These are phyloP conservation scores for Dryadomyces sulphureus DNA, from an alignment of 2,329 filamentous ascomycete species.

Conservation along the genomic window DNA sequence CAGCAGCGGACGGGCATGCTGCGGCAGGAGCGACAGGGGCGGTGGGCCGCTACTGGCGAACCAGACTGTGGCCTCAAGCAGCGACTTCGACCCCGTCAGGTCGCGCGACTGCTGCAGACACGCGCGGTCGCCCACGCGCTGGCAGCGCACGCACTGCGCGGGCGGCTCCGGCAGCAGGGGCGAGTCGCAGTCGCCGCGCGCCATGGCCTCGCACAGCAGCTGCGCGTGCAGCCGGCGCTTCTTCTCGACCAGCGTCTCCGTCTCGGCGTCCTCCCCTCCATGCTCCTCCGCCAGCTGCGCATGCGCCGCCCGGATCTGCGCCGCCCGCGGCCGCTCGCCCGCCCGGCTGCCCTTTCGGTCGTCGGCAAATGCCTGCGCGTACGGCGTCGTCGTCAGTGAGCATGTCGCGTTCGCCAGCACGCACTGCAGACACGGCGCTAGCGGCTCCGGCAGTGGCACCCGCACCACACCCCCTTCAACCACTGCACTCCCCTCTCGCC, in stretches of 20 bases:
- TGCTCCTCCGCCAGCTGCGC: neutral
- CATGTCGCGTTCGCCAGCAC: slow-evolving; percentile 7
- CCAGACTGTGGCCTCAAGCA: neutral
- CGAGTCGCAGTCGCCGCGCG: slow-evolving; percentile 1
- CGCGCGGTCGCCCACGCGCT: slow-evolving; percentile 1
- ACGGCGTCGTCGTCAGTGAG: slow-evolving; percentile 8
- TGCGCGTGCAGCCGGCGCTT: slow-evolving; percentile 8
- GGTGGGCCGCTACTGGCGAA: slow-evolving; percentile 10
- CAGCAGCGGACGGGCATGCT: slow-evolving; percentile 5
- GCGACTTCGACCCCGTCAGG: neutral
- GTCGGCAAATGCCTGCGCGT: slow-evolving; percentile 3
- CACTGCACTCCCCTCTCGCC: neutral
- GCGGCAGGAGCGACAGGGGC: slow-evolving; percentile 7
- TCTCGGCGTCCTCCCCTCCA: neutral
- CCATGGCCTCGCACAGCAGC: slow-evolving; percentile 3
- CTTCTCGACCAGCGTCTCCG: neutral
- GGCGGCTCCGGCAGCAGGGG: slow-evolving; percentile 6
- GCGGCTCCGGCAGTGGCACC: slow-evolving; percentile 5
- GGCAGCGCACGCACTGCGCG: slow-evolving; percentile 7
- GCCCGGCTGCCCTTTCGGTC: slow-evolving; percentile 3
- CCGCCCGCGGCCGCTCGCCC: too few species aligned
- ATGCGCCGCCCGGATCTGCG: neutral
- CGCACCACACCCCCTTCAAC: neutral
- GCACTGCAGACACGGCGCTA: slow-evolving; percentile 11
- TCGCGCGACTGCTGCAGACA: slow-evolving; percentile 11